Base-by-base conservation (phyloP, 2,329 filamentous ascomycete species). In the Lecanoromycetidae sp. region DNA sequence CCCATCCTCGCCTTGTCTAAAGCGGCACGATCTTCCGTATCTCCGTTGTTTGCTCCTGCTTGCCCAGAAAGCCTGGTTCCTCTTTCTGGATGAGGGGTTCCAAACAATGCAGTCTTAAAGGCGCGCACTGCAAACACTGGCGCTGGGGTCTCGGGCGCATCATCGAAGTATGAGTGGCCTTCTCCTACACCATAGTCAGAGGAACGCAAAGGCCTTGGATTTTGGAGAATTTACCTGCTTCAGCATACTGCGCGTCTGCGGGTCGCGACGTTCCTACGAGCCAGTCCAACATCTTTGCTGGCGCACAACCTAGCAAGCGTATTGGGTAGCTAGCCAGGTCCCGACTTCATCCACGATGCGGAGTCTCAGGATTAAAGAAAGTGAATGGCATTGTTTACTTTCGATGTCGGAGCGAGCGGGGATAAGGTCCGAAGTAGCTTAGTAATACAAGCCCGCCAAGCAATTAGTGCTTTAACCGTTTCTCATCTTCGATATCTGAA, bases 51-150 rank as follows among this genome's bases (percentile, higher is more conserved):
- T 22, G 48, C 25, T 27, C 32, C 25, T 42, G 29, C 6, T 22
- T 25, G 12, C 41, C 33, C 3, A 38, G 19, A 9, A 27, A 57
- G 56, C 33, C 52, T 57, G 19, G 56, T 53, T 8, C 61, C 57
- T 12, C 64, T 63, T 25, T 74, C 66, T 9, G 71, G 70, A 19
- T 72, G 71, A 12, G 78, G 78, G 0, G 78, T 81, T 22, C 77
- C 77, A 62, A 79, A 81, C 47, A 82, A 63, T 35, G 76, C 75
- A 51, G 77, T 76, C 56, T 76, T 79, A 62, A 82, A 79, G 13
- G 79, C 79, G 57, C 79, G 78, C 47, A 80, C 73, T 15, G 78
- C 78, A 59, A 83, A 83, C 19, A 81, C 69, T 38, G 77, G 77
- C 38, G 77, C 79, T 7, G 79, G 79, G 1, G 79, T 82, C 54